These are phyloP conservation scores for Auricularia heimuer DNA, from an alignment of 768 basidiomycete species.

Conservation along the genomic window DNA sequence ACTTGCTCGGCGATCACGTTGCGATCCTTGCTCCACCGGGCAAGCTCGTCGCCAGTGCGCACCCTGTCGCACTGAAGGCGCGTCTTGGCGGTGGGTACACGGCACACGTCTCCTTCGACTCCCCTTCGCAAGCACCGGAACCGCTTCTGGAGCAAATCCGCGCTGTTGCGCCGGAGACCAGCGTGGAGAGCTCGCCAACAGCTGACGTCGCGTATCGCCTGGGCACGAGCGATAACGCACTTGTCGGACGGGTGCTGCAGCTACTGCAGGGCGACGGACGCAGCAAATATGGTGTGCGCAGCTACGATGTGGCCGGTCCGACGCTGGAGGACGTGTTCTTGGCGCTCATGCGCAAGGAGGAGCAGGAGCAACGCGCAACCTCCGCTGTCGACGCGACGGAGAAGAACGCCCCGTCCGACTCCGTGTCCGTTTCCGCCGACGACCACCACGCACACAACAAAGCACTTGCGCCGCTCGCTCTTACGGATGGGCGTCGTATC, in stretches of 20 bases:
- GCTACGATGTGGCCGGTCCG: slow-evolving; percentile 61
- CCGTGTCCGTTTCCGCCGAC: background rate
- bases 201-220: slow-evolving; percentile 43
- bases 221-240: slow-evolving; percentile 44
- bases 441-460: slow-evolving; percentile 8
- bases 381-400: slow-evolving; percentile 22
- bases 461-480: slow-evolving; percentile 22
- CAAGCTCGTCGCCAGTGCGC: slow-evolving; percentile 59
- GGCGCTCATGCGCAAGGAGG: slow-evolving; percentile 42
- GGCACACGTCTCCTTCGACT: slow-evolving; percentile 41
- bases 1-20: slow-evolving; percentile 66
- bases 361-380: background rate
- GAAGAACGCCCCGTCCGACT: slow-evolving; percentile 11
- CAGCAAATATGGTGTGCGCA: slow-evolving; percentile 28
- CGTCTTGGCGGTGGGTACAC: slow-evolving; percentile 65
- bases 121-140: slow-evolving; percentile 13
- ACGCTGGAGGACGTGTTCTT: slow-evolving; percentile 80
- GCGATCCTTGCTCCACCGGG: slow-evolving; percentile 69
- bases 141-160: slow-evolving; percentile 35
- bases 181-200: slow-evolving; percentile 25
- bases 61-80: slow-evolving; percentile 66
- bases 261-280: slow-evolving; percentile 38
- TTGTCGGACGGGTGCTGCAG: slow-evolving; percentile 47
- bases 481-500: slow-evolving; percentile 42
- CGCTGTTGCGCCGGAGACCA: slow-evolving; percentile 30